Evolutionary conservation across 2,329 filamentous ascomycete genomes (phyloP), one percentile per base, ranked within the genome.

Genomic region (Endothia cerciana): DNA sequence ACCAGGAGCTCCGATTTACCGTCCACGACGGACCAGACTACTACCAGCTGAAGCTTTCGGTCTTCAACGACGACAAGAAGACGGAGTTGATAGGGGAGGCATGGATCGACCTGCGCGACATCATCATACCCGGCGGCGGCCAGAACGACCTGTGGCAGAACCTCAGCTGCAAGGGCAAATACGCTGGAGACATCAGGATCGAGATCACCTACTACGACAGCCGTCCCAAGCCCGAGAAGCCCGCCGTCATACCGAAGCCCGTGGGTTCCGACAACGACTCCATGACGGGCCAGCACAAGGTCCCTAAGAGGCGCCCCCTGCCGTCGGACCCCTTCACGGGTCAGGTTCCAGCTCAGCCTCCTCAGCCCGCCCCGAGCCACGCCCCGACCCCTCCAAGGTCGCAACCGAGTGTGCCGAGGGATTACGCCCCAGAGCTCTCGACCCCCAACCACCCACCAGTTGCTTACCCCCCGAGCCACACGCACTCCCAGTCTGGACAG

Each of bases 1-100:
- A 99, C 77, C 93, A 98, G 79, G 95, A 99, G 78, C 86, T 99
- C 55, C 92, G 95, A 68, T 99, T 98, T 75, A 92, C 88, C 55
- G 95, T 99, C 19, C 94, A 97, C 83, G 94, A 98, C 74, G 97
- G 93, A 19, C 90, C 93, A 22, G 95, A 99, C 79, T 99, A 99
- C 82, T 93, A 93, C 79, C 92, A 94, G 76, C 85, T 99, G 65
- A 99, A 99, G 77, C 85, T 98, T 19, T 97, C 94, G 2, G 87
- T 98, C 6, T 99, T 99, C 81, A 97, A 97, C 75, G 95, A 99
- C 74, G 95, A 99, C 79, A 98, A 97, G 82, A 96, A 91, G 81
- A 98, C 94, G 0, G 95, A 99, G 71, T 79, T 99, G 70, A 97
- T 99, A 72, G 95, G 95, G 70, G 95, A 99, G 78, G 89, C 92